Evolutionary conservation across 2,329 filamentous ascomycete genomes (phyloP), one percentile per base, ranked within the genome.

Genomic region (Pyrenophora seminiperda): DNA sequence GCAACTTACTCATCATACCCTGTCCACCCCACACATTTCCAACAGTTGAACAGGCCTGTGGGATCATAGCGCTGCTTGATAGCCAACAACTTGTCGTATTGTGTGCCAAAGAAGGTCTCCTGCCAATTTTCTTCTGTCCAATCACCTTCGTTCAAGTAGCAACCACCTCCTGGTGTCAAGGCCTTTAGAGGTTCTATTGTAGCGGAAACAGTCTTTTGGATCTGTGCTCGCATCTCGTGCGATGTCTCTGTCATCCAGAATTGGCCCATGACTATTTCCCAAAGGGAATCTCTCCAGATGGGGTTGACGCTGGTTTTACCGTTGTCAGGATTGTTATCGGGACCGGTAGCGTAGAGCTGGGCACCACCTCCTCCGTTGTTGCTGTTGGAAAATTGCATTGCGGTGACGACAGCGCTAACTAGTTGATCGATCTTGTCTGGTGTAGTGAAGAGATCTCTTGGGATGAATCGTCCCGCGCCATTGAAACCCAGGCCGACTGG

Each of bases 1-100:
- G 15, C n/a, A 7, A 41, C 66, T 62, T 62, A 69, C 66, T 70
- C 68, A 30, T 65, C 50, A 44, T 66, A 65, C 7, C 69, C 67
- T 13, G 60, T 67, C 68, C 68, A 73, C 2, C 70, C 70, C 37
- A 72, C 66, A 45, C 68, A 71, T 45, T 70, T 72, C 68, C 68
- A 72, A 50, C 67, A 71, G 37, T 71, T 71, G 46, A 73, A 73
- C 36, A 73, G 27, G 3, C 63, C 62, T 0, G 54, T 65, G 1
- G 66, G 66, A 40, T 72, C 68, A 29, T 67, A 73, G 31, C 41
- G 53, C 40, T 51, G 63, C 65, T 72, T 72, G 4, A 71, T 56
- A 1, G 43, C 40, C 3, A 68, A 36, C 14, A 73, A 22, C 19
- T 45, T 54, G 4, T 59, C 54, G 33, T 73, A 73, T 14, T 71